These are phyloP conservation scores for Blastobotrys persicus DNA, from an alignment of 1,139 yeast species.

Conservation along the genomic window DNA sequence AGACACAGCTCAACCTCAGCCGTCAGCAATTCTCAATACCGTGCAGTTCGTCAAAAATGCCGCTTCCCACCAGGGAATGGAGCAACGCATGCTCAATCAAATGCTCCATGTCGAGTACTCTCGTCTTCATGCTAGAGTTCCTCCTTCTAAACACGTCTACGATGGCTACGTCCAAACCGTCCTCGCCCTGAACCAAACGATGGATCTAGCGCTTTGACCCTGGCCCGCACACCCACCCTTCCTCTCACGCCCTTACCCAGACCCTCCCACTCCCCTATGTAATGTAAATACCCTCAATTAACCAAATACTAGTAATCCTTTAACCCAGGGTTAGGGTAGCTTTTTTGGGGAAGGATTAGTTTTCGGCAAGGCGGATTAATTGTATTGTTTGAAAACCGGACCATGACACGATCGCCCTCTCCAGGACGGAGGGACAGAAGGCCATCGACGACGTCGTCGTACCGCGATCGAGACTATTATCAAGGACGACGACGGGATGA, in stretches of 20 bases:
- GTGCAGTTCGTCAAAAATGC: slow-evolving; percentile 20
- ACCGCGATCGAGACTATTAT: background rate
- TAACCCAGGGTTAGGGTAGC: too few species aligned
- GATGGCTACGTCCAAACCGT: slow-evolving; percentile 12
- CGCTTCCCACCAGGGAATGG: slow-evolving; percentile 14
- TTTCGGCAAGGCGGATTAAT: too few species aligned
- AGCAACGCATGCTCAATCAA: slow-evolving; percentile 7
- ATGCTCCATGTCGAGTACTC: slow-evolving; percentile 17
- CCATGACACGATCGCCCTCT: slow-evolving; percentile 6
- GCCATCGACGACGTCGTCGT: background rate
- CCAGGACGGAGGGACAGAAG: background rate
- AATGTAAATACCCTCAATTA: too few species aligned
- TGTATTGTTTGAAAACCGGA: too few species aligned
- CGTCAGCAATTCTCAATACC: slow-evolving; percentile 15
- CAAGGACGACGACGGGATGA: background rate
- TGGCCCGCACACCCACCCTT: too few species aligned
- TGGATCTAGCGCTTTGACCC: slow-evolving; percentile 16
- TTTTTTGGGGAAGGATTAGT: too few species aligned
- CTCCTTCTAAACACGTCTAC: background rate
- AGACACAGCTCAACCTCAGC: background rate
- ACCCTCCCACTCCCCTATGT: too few species aligned
- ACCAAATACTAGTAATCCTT: too few species aligned
- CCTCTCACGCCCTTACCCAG: too few species aligned
- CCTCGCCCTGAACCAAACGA: slow-evolving; percentile 14
- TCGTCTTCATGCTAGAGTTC: slow-evolving; percentile 1